phyloP scores from a whole-genome alignment of 2,329 filamentous ascomycete species.

The Ustilaginoidea virens region DNA sequence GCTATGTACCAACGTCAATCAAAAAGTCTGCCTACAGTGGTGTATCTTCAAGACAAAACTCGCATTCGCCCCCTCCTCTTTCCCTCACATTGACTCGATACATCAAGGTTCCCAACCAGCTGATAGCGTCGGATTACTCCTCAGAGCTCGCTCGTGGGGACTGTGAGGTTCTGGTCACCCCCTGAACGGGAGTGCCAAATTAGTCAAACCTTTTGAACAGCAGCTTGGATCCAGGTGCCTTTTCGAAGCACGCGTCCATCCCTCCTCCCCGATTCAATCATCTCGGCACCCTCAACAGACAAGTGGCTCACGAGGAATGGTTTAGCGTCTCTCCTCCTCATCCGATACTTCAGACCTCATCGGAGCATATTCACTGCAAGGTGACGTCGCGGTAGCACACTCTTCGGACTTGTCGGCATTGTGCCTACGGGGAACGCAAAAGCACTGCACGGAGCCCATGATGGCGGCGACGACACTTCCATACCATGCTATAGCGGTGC shows the following conservation, averaged over 20 bases:
- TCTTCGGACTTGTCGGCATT: slow-evolving; percentile 16
- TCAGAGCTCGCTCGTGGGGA: slow-evolving; percentile 5
- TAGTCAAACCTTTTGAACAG: no score
- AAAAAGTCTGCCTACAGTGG: no score
- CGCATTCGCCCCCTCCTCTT: no score
- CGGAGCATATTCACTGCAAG: slow-evolving; percentile 5
- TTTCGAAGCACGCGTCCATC: slow-evolving; percentile 1
- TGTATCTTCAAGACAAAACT: no score
- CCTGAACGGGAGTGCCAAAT: slow-evolving; percentile 5
- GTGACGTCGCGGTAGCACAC: slow-evolving; percentile 7
- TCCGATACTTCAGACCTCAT: slow-evolving; percentile 17
- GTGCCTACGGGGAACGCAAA: slow-evolving; percentile 27
- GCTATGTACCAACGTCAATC: no score
- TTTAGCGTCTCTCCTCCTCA: slow-evolving; percentile 7
- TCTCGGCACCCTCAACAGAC: no score
- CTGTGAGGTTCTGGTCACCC: slow-evolving; percentile 7
- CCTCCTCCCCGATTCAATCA: no score
- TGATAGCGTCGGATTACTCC: slow-evolving; percentile 1
- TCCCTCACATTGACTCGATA: no score
- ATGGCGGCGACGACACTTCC: slow-evolving; percentile 41
- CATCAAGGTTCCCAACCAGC: slow-evolving; percentile 4
- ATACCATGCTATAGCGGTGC: slow-evolving; percentile 49
- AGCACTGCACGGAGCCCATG: slow-evolving; percentile 44
- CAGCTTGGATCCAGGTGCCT: background rate
- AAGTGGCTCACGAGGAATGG: no score